phyloP scores from a whole-genome alignment of 2,329 filamentous ascomycete genomes.

The Macrophomina pseudophaseolina region DNA sequence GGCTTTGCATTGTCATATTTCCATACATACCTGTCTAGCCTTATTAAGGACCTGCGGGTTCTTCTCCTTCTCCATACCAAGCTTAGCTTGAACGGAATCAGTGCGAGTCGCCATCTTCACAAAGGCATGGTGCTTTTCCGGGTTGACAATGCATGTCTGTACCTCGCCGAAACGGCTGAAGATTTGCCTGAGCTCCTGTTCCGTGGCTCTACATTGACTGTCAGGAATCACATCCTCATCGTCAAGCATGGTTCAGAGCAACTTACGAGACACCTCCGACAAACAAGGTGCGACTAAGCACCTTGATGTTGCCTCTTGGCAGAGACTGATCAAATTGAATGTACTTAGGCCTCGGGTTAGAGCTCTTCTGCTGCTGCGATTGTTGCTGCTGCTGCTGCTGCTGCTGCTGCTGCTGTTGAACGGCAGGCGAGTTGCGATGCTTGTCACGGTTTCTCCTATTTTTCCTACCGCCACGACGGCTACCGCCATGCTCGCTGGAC shows the following conservation, averaged over 20 bases:
- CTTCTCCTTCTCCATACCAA: constrained; percentile 82
- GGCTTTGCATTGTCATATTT: not conserved
- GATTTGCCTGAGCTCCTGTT: constrained; percentile 78
- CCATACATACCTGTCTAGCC: constrained; percentile 48
- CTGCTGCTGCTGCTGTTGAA: constrained; percentile 19
- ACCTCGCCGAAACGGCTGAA: constrained; percentile 85
- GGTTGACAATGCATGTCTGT: constrained; percentile 97
- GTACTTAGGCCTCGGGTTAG: constrained; percentile 64
- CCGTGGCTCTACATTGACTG: constrained; percentile 56
- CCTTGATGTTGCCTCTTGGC: constrained; percentile 81
- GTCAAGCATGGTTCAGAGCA: not conserved
- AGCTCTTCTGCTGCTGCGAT: constrained; percentile 29
- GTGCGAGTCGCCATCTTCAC: constrained; percentile 95
- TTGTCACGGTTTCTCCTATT: constrained; percentile 47
- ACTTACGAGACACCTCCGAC: constrained; percentile 92
- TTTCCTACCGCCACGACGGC: constrained; percentile 60
- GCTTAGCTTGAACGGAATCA: constrained; percentile 82
- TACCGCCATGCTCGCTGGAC: constrained; percentile 54
- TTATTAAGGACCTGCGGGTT: constrained; percentile 73
- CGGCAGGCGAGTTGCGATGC: constrained; percentile 31
- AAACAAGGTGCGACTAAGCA: constrained; percentile 92
- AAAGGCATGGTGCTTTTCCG: constrained; percentile 97
- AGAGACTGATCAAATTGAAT: constrained; percentile 79
- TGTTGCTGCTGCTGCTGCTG: constrained; percentile 9
- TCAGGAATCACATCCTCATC: constrained; percentile 12